Evolutionary conservation across 495 filamentous ascomycete genomes (phyloP), one percentile per base, ranked within the genome.

Genomic region (Ascodesmis nigricans): DNA sequence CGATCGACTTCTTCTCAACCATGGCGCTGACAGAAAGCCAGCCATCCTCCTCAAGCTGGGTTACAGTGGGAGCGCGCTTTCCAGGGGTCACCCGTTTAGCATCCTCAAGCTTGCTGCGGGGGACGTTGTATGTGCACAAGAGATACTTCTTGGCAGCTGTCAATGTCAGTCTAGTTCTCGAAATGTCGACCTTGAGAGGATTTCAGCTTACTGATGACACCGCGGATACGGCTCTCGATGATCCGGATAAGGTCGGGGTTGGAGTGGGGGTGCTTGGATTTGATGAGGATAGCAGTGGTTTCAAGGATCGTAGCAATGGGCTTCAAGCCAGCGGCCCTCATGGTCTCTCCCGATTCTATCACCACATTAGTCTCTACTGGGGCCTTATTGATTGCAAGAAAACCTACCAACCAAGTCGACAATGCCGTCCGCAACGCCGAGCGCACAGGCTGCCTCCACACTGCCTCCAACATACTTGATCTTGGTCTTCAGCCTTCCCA

Each of bases 291-390:
- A 16, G 87, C 82, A 2, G 71, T 79, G 36, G 74, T 79, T 34
- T 76, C 70, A 18, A 92, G 63, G 11, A 97, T 81, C 1, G 87
- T 97, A 41, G 81, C 82, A 49, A 97, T 92, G 40, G 90, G 69
- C 55, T 87, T 90, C 27, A 97, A 64, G n/a, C 90, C 90, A 21
- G 84, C 84, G 2, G 82, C 87, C 48, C 75, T 80, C 87, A 97
- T 97, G 7, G 87, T 97, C 51, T 93, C 83, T 31, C 87, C 87
- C 23, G 87, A 97, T 67, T 97, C 87, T 92, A 39, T 3, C 20
- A 23, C 4, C 7, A 27, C 30, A 13, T 39, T 16, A 39, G 38
- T 36, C 3, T 40, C 16, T 18, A 26, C 18, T 31, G 17, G 19
- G 19, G 20, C 14, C 30, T 14, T 16, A 24, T 13, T 21, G 0